Evolutionary conservation across 768 basidiomycete species (phyloP).

Genomic region (Ramaria sp.): DNA sequence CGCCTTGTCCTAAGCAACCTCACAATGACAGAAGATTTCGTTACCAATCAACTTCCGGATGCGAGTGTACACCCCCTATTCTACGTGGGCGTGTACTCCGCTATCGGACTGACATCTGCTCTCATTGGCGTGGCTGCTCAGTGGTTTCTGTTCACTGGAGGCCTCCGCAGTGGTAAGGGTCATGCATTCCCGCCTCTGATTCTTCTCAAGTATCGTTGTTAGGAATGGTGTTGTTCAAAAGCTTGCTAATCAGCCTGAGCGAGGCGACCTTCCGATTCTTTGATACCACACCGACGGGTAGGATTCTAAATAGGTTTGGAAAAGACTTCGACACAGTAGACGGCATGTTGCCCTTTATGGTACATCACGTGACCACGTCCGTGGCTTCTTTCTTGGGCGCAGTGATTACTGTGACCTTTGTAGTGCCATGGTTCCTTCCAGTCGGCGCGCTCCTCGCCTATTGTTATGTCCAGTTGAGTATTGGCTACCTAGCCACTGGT

Average conservation of each 20-base stretch:
- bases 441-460: constrained; percentile 6
- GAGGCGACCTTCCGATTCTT: constrained; percentile 6
- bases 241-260: neutral
- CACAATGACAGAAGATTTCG: neutral
- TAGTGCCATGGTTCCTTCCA: constrained; percentile 9
- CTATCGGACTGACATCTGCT: constrained; percentile 8
- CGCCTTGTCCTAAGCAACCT: neutral
- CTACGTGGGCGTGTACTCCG: constrained; percentile 12
- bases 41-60: neutral
- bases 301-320: constrained; percentile 19
- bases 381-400: constrained; percentile 17
- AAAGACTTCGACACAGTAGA: constrained; percentile 19
- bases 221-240: constrained; percentile 2
- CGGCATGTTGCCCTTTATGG: constrained; percentile 7
- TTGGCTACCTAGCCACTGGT: constrained; percentile 17
- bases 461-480: constrained; percentile 6
- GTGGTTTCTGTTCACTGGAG: constrained; percentile 7
- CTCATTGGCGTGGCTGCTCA: constrained; percentile 1
- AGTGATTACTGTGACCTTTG: constrained; percentile 14
- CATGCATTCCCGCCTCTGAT: neutral
- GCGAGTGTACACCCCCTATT: constrained; percentile 12
- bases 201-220: no score
- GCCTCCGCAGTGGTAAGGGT: constrained; percentile 4
- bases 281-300: constrained; percentile 7
- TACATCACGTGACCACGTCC: constrained; percentile 6